phyloP scores from a whole-genome alignment of 1,139 yeast species.

The Yamadazyma triangularis region DNA sequence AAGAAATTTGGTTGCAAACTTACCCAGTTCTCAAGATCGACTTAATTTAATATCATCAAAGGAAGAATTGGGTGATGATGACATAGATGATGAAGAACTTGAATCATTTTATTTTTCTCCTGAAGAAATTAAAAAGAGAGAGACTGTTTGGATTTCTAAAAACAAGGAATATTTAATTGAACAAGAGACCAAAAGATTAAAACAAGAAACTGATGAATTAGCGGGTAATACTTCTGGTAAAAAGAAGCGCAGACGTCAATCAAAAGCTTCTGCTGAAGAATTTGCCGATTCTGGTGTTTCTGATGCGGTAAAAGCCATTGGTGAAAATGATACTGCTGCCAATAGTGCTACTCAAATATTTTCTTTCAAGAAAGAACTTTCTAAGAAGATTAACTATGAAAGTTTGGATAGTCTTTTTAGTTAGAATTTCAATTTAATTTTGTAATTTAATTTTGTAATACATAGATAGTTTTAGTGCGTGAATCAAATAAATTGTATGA shows the following conservation, averaged over 20 bases:
- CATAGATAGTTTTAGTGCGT: constrained; percentile 15
- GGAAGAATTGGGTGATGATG: constrained; percentile 54
- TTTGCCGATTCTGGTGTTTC: constrained; percentile 13
- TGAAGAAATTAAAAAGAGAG: constrained; percentile 56
- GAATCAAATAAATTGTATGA: constrained; percentile 14
- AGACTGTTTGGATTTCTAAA: constrained; percentile 85
- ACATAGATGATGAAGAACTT: constrained; percentile 72
- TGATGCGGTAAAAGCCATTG: constrained; percentile 34
- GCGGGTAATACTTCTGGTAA: constrained; percentile 65
- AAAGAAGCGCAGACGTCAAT: constrained; percentile 33
- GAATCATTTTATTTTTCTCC: constrained; percentile 57
- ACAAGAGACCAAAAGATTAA: constrained; percentile 80
- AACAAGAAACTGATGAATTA: constrained; percentile 79
- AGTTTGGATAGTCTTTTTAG: constrained; percentile 73
- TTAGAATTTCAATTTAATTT: too few species aligned
- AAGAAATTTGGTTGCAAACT: constrained; percentile 43
- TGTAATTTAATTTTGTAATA: neutral
- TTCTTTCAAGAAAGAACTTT: constrained; percentile 52
- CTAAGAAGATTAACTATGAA: constrained; percentile 83
- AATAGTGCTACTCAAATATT: constrained; percentile 52
- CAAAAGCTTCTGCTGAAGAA: constrained; percentile 19
- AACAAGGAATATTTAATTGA: constrained; percentile 82
- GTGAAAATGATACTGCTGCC: constrained; percentile 55
- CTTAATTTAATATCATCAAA: constrained; percentile 54
- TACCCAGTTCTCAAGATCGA: constrained; percentile 55